A percentile compares a stretch with the other conserved stretches of the same genome.
Conservation (phyloP, 805 yeast genomes). For the Ogataea methylovora region DNA sequence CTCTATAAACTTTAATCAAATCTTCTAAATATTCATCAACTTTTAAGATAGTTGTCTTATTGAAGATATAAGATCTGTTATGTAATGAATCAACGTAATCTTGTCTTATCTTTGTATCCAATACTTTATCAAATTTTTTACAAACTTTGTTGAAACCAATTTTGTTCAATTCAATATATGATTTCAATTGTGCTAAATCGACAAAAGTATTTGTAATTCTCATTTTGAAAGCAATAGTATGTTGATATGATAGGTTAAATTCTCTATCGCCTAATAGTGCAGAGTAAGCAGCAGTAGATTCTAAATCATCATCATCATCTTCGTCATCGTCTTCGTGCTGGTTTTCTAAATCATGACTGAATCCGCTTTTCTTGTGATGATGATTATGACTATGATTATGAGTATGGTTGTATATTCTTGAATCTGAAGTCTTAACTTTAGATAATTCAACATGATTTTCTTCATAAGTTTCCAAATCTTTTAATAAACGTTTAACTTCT, state of each 20-base stretch:
- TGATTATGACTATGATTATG: slow-evolving; percentile 9
- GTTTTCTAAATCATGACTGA: slow-evolving; percentile 6
- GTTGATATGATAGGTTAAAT: slow-evolving; percentile 41
- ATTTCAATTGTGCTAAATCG: slow-evolving; percentile 39
- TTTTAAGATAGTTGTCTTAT: slow-evolving; percentile 15
- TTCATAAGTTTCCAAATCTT: slow-evolving; percentile 36
- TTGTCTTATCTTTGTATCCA: slow-evolving; percentile 35
- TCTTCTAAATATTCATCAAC: slow-evolving; percentile 24
- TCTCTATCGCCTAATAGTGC: slow-evolving; percentile 44
- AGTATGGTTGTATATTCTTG: slow-evolving; percentile 12
- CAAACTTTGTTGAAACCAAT: slow-evolving; percentile 47
- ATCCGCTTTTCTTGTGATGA: not conserved
- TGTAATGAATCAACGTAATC: slow-evolving; percentile 26
- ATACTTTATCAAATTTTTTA: slow-evolving; percentile 46
- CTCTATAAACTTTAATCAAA: slow-evolving; percentile 20
- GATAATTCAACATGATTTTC: slow-evolving; percentile 15
- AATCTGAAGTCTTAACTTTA: slow-evolving; percentile 15
- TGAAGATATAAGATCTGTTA: slow-evolving; percentile 30
- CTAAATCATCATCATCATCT: slow-evolving; percentile 29
- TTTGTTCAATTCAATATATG: slow-evolving; percentile 42
- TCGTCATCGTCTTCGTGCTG: slow-evolving; percentile 31
- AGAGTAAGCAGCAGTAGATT: slow-evolving; percentile 30
- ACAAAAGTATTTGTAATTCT: slow-evolving; percentile 37
- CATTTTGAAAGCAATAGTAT: slow-evolving; percentile 39
- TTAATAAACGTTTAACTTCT: slow-evolving; percentile 37